Evolutionary conservation across 2,329 filamentous ascomycete genomes (phyloP).

Genomic region (Fusarium temperatum): DNA sequence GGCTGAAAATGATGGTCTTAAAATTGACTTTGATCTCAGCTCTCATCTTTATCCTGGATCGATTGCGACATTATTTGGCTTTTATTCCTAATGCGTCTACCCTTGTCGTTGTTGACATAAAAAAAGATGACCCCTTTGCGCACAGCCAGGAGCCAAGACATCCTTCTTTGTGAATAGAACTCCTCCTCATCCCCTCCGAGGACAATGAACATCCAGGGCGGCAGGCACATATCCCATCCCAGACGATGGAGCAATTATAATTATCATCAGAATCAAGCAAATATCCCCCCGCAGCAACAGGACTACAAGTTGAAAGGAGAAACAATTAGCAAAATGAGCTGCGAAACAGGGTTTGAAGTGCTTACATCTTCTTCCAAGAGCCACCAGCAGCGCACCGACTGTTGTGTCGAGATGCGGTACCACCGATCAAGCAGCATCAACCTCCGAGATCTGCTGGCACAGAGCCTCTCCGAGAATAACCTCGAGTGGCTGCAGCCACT

Average conservation of each 20-base stretch:
- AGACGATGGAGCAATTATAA: background rate
- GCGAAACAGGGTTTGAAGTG: background rate
- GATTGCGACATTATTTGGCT: rapidly evolving
- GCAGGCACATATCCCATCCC: background rate
- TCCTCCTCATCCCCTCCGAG: background rate
- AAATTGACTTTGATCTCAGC: background rate
- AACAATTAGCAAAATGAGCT: background rate
- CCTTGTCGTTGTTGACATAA: rapidly evolving
- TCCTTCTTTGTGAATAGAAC: background rate
- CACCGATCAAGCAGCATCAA: background rate
- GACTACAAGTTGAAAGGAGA: background rate
- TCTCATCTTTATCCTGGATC: background rate
- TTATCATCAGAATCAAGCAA: background rate
- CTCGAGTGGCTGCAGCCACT: background rate
- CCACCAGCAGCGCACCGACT: background rate
- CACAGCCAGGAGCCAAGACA: background rate
- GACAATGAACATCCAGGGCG: background rate
- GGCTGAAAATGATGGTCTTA: background rate
- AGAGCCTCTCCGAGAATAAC: background rate
- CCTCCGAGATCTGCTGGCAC: rapidly evolving
- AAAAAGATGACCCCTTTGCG: background rate
- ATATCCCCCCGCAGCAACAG: background rate
- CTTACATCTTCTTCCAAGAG: background rate
- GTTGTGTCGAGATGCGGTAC: background rate
- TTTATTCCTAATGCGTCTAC: background rate